Conservation (phyloP, 2,329 filamentous ascomycete genomes). For the Fusarium sp. region DNA sequence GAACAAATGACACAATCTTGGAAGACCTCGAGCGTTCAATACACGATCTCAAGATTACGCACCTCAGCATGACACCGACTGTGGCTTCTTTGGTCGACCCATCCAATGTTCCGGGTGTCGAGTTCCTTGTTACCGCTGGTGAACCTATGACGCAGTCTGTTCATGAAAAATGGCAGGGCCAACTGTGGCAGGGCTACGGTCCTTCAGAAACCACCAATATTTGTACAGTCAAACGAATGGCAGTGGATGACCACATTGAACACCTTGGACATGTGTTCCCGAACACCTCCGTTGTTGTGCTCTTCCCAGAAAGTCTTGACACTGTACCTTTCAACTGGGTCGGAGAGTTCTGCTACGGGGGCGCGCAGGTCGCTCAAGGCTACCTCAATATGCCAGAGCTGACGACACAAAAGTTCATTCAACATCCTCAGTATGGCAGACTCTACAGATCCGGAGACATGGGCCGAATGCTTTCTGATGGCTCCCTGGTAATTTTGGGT, state of each 20-base stretch:
- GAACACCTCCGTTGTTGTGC: conserved; percentile 83
- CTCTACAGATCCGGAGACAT: conserved; percentile 88
- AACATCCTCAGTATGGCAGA: conserved; percentile 77
- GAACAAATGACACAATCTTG: conserved; percentile 81
- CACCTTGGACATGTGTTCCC: conserved; percentile 83
- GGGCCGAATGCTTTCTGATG: conserved; percentile 83
- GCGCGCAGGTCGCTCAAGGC: conserved; percentile 82
- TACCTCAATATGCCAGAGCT: conserved; percentile 78
- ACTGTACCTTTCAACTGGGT: conserved; percentile 78
- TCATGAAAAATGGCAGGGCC: conserved; percentile 76
- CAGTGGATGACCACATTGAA: conserved; percentile 71
- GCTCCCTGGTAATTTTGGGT: conserved; percentile 80
- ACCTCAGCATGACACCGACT: conserved; percentile 88
- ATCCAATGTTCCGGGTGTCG: conserved; percentile 76
- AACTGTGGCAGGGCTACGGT: conserved; percentile 86
- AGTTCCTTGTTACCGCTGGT: conserved; percentile 85
- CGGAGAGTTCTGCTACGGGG: conserved; percentile 90
- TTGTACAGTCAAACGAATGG: conserved; percentile 80
- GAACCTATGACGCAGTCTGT: conserved; percentile 84
- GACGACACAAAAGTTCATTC: conserved; percentile 76
- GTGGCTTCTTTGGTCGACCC: conserved; percentile 84
- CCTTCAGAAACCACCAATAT: conserved; percentile 92
- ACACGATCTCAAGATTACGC: conserved; percentile 75
- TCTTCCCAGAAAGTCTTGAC: conserved; percentile 62
- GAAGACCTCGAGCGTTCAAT: conserved; percentile 79